phyloP scores from a whole-genome alignment of 768 basidiomycete species.

The Sistotremastrum niveocremeum region DNA sequence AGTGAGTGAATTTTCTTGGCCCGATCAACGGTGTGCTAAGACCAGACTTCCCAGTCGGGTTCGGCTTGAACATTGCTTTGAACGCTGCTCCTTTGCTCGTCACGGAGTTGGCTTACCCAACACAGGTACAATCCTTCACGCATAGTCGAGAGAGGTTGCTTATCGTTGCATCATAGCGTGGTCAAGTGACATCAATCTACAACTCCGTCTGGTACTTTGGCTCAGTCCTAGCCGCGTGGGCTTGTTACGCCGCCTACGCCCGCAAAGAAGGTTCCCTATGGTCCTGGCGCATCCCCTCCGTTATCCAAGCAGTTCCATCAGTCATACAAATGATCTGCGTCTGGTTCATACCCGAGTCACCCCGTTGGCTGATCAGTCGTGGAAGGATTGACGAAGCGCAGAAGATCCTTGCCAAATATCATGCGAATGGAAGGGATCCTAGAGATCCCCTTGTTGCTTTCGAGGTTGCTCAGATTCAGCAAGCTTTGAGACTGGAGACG shows the following conservation, averaged over 20 bases:
- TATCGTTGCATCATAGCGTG: conserved; percentile 24
- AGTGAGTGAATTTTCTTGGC: conserved; percentile 9
- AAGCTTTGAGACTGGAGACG: conserved; percentile 51
- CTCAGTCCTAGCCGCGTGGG: conserved; percentile 27
- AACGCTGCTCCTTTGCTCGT: conserved; percentile 53
- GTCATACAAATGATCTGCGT: conserved; percentile 39
- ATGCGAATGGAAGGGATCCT: conserved; percentile 47
- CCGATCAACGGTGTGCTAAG: background rate
- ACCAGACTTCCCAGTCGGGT: conserved; percentile 31
- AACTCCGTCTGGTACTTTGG: conserved; percentile 70
- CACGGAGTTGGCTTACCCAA: conserved; percentile 57
- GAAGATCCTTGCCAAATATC: conserved; percentile 52
- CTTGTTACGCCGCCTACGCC: conserved; percentile 29
- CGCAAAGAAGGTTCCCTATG: conserved; percentile 16
- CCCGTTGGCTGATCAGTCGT: conserved; percentile 50
- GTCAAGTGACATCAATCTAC: conserved; percentile 49
- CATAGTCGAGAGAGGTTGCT: background rate
- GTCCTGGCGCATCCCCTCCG: conserved; percentile 52
- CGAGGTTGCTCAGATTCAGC: conserved; percentile 53
- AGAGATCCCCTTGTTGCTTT: conserved; percentile 40
- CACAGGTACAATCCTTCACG: conserved; percentile 30
- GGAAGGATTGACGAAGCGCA: conserved; percentile 47
- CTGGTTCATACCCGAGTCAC: conserved; percentile 59
- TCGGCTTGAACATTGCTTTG: conserved; percentile 46
- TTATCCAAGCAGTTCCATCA: conserved; percentile 48